Percentiles rank a stretch among this genome's conserved stretches.
Conservation (phyloP, 768 basidiomycete genomes). For the Leccinellum albellum region DNA sequence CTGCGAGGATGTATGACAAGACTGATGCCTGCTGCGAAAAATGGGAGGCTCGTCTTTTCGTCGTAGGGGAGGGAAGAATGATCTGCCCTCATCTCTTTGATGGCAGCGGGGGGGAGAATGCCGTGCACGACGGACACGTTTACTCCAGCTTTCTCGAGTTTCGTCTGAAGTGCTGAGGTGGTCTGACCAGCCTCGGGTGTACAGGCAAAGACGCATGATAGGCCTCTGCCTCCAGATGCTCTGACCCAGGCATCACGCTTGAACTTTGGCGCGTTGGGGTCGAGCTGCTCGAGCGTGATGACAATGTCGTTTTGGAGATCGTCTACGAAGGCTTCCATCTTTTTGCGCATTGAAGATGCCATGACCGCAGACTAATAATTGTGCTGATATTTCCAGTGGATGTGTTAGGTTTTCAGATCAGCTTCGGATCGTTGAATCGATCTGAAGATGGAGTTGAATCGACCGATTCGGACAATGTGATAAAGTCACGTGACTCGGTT, state of each 20-base stretch:
- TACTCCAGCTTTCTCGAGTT: constrained; percentile 94
- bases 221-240: constrained; percentile 63
- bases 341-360: constrained; percentile 59
- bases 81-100: constrained; percentile 93
- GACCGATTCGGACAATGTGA: not conserved
- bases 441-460: not conserved
- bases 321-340: constrained; percentile 73
- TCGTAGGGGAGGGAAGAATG: constrained; percentile 72
- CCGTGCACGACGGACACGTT: constrained; percentile 94
- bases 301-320: constrained; percentile 80
- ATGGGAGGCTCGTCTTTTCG: constrained; percentile 66
- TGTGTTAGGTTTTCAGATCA: too few relatives aligned
- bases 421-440: not conserved
- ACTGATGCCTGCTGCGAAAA: constrained; percentile 89
- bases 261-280: constrained; percentile 67
- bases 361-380: not conserved
- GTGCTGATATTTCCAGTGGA: too few relatives aligned
- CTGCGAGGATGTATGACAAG: constrained; percentile 93
- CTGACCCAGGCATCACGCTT: constrained; percentile 80
- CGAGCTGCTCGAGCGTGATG: constrained; percentile 69
- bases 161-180: constrained; percentile 39
- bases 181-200: constrained; percentile 30
- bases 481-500: constrained; percentile 24
- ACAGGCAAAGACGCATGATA: constrained; percentile 77
- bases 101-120: constrained; percentile 78